Percentiles rank a stretch among this genome's conserved stretches.
Conservation (phyloP, 192 early-diverging fungal species). For the Phlyctochytrium bullatum region DNA sequence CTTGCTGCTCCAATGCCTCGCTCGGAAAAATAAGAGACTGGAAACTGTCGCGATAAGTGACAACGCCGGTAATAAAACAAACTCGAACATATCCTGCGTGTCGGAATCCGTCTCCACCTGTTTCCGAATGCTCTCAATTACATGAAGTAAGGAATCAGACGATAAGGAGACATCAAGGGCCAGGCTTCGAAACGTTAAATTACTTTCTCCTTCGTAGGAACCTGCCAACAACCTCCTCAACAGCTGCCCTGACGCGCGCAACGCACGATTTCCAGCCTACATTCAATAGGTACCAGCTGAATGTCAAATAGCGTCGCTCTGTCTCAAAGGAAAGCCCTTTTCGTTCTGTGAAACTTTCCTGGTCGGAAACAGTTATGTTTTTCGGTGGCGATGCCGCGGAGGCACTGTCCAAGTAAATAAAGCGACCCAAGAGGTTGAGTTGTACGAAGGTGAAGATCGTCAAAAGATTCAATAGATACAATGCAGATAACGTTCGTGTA, state of each 20-base stretch:
- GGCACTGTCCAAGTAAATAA: constrained; percentile 68
- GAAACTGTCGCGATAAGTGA: neutral
- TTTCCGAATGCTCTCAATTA: constrained; percentile 30
- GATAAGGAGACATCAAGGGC: constrained; percentile 30
- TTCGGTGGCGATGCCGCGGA: constrained; percentile 14
- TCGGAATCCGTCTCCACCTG: constrained; percentile 27
- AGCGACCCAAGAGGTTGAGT: constrained; percentile 87
- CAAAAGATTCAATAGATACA: constrained; percentile 86
- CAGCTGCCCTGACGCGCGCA: constrained; percentile 62
- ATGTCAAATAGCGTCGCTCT: constrained; percentile 84
- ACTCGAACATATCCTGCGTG: constrained; percentile 33
- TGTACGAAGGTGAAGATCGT: constrained; percentile 83
- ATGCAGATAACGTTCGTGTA: constrained; percentile 76
- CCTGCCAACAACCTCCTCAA: constrained; percentile 61
- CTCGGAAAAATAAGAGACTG: constrained; percentile 55
- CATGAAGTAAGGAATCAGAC: constrained; percentile 23
- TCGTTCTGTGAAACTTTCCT: constrained; percentile 8
- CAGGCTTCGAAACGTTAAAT: constrained; percentile 19
- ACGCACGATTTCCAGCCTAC: constrained; percentile 77
- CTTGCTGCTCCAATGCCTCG: constrained; percentile 56
- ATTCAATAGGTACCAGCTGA: constrained; percentile 90
- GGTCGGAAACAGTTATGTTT: constrained; percentile 1
- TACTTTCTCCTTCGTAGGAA: constrained; percentile 12
- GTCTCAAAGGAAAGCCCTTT: constrained; percentile 42
- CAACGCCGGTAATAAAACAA: constrained; percentile 27